Conservation (phyloP, 2,329 filamentous ascomycete species). For the Claviceps spartinae region DNA sequence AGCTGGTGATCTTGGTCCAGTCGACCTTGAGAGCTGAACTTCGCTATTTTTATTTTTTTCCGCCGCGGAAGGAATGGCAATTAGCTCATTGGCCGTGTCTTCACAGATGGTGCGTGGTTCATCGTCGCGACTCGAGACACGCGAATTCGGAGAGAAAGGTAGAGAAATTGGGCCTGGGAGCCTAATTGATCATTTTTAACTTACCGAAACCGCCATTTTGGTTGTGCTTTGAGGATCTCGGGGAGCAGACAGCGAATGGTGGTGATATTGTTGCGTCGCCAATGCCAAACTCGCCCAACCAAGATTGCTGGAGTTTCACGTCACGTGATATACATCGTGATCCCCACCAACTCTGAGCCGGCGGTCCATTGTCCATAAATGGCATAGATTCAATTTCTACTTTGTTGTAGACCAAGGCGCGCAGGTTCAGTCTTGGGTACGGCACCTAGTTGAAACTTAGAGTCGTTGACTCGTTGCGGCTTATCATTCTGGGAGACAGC, state of each 20-base stretch:
- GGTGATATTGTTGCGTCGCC: slow-evolving; percentile 31
- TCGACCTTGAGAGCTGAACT: slow-evolving; percentile 98
- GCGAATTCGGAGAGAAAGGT: background rate
- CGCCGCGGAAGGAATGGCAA: slow-evolving; percentile 23
- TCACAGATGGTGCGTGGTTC: background rate
- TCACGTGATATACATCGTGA: slow-evolving; percentile 20
- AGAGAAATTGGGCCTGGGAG: background rate
- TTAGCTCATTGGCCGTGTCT: slow-evolving; percentile 34
- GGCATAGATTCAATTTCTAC: background rate
- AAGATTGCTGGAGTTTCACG: slow-evolving; percentile 13
- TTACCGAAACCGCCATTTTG: slow-evolving; percentile 55
- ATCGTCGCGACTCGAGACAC: background rate
- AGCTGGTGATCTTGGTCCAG: slow-evolving; percentile 89
- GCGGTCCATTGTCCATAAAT: background rate
- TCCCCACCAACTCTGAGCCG: background rate
- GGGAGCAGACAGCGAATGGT: slow-evolving; percentile 36
- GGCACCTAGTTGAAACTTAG: too few relatives aligned
- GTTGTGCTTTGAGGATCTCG: slow-evolving; percentile 30
- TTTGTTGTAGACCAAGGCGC: too few relatives aligned
- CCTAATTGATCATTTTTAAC: slow-evolving; percentile 19
- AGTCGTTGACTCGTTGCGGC: too few relatives aligned
- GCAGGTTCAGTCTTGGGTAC: too few relatives aligned
- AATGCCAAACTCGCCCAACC: slow-evolving; percentile 28
- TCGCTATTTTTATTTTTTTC: slow-evolving; percentile 44
- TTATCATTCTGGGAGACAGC: background rate